A percentile compares a stretch with the other conserved stretches of the same genome.
These are phyloP conservation scores for Escovopsis sp. DNA, from an alignment of 2,329 filamentous ascomycete species.

Conservation along the genomic window DNA sequence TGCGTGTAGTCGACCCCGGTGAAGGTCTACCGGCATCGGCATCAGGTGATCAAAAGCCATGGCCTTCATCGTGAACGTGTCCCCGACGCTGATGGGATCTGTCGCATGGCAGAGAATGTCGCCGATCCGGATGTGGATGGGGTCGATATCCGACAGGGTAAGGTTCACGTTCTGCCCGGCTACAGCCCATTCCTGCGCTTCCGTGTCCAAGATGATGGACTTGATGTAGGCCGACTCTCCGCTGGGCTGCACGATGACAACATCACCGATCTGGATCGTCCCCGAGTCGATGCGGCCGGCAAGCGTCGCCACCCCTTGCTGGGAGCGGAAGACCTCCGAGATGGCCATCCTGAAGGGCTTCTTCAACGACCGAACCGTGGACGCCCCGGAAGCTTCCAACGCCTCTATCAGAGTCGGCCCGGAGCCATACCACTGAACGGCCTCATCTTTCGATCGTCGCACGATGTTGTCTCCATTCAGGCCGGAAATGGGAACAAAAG, in stretches of 20 bases:
- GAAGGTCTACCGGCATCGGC: slow-evolving; percentile 80
- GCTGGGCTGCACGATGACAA: slow-evolving; percentile 64
- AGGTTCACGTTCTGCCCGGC: slow-evolving; percentile 79
- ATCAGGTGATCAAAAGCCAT: slow-evolving; percentile 81
- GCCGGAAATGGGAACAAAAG: slow-evolving; percentile 81
- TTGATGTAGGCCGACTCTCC: slow-evolving; percentile 71
- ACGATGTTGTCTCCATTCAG: slow-evolving; percentile 79
- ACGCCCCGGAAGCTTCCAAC: slow-evolving; percentile 68
- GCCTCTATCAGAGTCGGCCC: slow-evolving; percentile 70
- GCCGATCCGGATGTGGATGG: slow-evolving; percentile 65
- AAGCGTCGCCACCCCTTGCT: slow-evolving; percentile 70
- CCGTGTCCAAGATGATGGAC: slow-evolving; percentile 60
- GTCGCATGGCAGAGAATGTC: slow-evolving; percentile 69
- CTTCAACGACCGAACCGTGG: slow-evolving; percentile 47
- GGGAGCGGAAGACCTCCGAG: slow-evolving; percentile 69
- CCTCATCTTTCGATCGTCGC: slow-evolving; percentile 36
- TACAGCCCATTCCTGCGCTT: slow-evolving; percentile 72
- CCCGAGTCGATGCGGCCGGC: slow-evolving; percentile 78
- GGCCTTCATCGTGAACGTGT: slow-evolving; percentile 66
- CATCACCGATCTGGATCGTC: slow-evolving; percentile 70
- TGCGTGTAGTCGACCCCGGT: slow-evolving; percentile 68
- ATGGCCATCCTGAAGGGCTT: slow-evolving; percentile 79
- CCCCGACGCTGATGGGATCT: slow-evolving; percentile 54
- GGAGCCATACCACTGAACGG: slow-evolving; percentile 57
- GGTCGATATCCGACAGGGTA: slow-evolving; percentile 75